phyloP scores from a whole-genome alignment of 495 filamentous ascomycete genomes.

The Penicillium coffeae region DNA sequence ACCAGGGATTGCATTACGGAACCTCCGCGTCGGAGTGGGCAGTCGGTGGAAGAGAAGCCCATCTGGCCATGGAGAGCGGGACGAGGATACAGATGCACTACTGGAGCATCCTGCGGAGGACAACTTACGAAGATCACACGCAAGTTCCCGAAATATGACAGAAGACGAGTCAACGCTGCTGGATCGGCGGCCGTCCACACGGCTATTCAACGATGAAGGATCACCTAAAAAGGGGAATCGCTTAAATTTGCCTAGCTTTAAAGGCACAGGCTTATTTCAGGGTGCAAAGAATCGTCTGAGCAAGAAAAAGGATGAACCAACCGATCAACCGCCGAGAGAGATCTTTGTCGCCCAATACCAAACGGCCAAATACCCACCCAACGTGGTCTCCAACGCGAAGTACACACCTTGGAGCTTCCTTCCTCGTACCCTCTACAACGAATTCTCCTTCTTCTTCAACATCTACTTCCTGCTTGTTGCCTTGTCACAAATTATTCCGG shows the following conservation, averaged over 20 bases:
- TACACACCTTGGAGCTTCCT: conserved; percentile 96
- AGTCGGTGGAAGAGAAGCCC: conserved; percentile 53
- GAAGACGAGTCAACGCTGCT: conserved; percentile 69
- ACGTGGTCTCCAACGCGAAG: conserved; percentile 93
- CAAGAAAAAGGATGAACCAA: conserved; percentile 17
- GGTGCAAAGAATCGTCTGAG: conserved; percentile 11
- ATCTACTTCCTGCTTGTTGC: conserved; percentile 97
- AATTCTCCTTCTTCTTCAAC: conserved; percentile 99
- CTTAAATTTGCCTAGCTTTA: conserved; percentile 31
- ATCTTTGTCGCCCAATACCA: conserved; percentile 43
- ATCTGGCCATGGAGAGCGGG: conserved; percentile 42
- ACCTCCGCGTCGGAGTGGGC: conserved; percentile 63
- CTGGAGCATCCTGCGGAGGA: conserved; percentile 49
- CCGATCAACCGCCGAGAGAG: conserved; percentile 38
- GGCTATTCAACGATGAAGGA: conserved; percentile 26
- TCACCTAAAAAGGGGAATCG: conserved; percentile 23
- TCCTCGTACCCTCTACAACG: conserved; percentile 91
- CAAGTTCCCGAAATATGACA: conserved; percentile 47
- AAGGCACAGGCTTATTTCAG: conserved; percentile 19
- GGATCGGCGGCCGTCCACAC: conserved; percentile 30
- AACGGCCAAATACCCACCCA: conserved; percentile 51
- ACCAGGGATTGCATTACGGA: conserved; percentile 65
- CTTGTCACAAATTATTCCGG: conserved; percentile 84
- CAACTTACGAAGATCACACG: conserved; percentile 36
- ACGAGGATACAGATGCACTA: conserved; percentile 54